phyloP scores from a whole-genome alignment of 176 grass and related monocot species.

The Carex cristatella region DNA sequence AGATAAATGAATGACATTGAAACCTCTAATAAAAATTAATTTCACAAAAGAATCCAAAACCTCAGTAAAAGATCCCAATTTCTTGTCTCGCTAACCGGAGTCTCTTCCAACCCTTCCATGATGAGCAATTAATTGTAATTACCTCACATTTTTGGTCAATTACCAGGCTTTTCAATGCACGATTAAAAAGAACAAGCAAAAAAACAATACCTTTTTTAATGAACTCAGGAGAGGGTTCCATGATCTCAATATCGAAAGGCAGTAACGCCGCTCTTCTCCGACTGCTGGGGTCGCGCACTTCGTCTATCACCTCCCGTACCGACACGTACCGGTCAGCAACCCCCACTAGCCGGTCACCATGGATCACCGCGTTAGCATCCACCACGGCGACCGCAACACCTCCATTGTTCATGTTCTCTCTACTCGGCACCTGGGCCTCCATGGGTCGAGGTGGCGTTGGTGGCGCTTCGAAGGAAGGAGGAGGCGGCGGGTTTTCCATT shows the following conservation, averaged over 20 bases:
- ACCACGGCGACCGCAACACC: constrained; percentile 69
- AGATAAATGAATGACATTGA: no score
- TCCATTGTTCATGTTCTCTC: constrained; percentile 22
- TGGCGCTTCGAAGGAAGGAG: constrained; percentile 15
- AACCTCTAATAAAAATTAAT: no score
- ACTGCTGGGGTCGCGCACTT: constrained; percentile 67
- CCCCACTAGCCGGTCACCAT: constrained; percentile 46
- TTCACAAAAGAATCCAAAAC: no score
- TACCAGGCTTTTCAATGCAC: not conserved
- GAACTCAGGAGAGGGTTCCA: constrained; percentile 69
- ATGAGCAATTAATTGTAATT: no score
- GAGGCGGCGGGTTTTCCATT: constrained; percentile 27
- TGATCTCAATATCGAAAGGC: constrained; percentile 52
- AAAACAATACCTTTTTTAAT: constrained; percentile 54
- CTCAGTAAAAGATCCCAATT: no score
- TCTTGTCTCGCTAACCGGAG: no score
- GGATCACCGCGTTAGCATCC: constrained; percentile 87
- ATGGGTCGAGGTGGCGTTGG: not conserved
- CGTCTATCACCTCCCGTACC: constrained; percentile 69
- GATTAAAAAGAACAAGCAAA: not conserved
- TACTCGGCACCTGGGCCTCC: constrained; percentile 15
- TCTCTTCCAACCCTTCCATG: no score
- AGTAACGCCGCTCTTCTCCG: constrained; percentile 54
- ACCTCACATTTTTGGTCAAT: not conserved
- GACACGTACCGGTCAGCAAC: constrained; percentile 57